Evolutionary conservation across 495 filamentous ascomycete genomes (phyloP).

Genomic region (Penicillium desertorum): DNA sequence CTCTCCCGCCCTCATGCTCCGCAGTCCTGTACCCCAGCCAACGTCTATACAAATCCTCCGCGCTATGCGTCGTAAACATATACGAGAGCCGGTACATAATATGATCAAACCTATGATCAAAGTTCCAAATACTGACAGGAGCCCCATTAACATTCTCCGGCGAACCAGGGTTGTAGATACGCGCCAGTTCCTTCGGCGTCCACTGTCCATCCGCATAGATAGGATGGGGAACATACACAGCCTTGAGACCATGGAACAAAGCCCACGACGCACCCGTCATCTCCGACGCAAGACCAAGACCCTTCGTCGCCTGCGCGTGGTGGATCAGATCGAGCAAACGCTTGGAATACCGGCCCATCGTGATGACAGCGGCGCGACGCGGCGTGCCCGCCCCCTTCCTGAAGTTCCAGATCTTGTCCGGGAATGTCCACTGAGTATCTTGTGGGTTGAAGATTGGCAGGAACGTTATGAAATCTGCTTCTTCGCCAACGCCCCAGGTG

Average conservation of each 20-base stretch:
- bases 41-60: conserved; percentile 27
- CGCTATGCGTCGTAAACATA: conserved; percentile 32
- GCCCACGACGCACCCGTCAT: conserved; percentile 67
- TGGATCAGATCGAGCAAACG: conserved; percentile 41
- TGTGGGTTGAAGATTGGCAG: conserved; percentile 68
- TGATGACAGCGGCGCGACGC: conserved; percentile 65
- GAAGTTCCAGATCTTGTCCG: conserved; percentile 46
- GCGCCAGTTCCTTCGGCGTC: conserved; percentile 24
- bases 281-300: conserved; percentile 65
- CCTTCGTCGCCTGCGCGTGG: conserved; percentile 25
- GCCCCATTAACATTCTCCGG: conserved; percentile 30
- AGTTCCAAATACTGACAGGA: conserved; percentile 27
- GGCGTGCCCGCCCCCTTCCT: conserved; percentile 47
- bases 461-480: conserved; percentile 72
- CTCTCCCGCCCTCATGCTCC: conserved; percentile 25
- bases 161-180: conserved; percentile 26
- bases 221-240: conserved; percentile 50
- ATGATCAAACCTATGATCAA: conserved; percentile 25
- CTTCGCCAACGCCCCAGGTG: conserved; percentile 71
- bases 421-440: conserved; percentile 62
- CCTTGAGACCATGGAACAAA: conserved; percentile 69
- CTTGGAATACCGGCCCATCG: conserved; percentile 61
- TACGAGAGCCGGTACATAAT: conserved; percentile 32
- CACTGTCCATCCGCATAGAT: conserved; percentile 59
- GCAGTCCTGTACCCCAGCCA: conserved; percentile 29